These are phyloP conservation scores for Syncephalastrum contaminatum DNA, from an alignment of 371 early-diverging fungal genomes.

Conservation along the genomic window DNA sequence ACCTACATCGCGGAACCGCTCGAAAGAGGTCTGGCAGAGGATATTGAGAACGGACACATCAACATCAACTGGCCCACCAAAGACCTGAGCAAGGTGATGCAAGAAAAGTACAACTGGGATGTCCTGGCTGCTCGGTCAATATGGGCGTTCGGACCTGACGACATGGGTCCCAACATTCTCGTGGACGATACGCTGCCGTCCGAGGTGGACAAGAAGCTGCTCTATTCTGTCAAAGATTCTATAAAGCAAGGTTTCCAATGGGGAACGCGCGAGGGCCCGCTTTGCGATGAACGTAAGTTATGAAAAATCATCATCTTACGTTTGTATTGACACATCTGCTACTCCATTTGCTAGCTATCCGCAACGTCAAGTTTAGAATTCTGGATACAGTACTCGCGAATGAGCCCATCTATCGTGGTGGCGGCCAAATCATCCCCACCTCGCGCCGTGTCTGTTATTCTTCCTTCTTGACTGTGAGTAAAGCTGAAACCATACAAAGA, in stretches of 20 bases:
- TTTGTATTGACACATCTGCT: not conserved
- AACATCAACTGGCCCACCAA: slow-evolving; percentile 74
- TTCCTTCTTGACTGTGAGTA: slow-evolving; percentile 82
- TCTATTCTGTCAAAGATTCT: slow-evolving; percentile 79
- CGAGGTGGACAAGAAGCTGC: slow-evolving; percentile 82
- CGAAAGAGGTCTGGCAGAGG: slow-evolving; percentile 87
- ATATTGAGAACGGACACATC: slow-evolving; percentile 82
- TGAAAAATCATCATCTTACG: not conserved
- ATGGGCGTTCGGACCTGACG: slow-evolving; percentile 98
- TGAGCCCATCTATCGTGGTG: slow-evolving; percentile 89
- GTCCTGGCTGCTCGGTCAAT: slow-evolving; percentile 87
- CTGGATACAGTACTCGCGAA: slow-evolving; percentile 83
- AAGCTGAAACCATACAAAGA: not conserved
- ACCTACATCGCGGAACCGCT: slow-evolving; percentile 96
- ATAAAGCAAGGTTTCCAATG: slow-evolving; percentile 97
- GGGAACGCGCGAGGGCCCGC: slow-evolving; percentile 94
- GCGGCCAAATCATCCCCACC: slow-evolving; percentile 98
- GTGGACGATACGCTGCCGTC: slow-evolving; percentile 91
- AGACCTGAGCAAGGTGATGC: slow-evolving; percentile 76
- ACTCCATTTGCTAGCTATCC: slow-evolving; percentile 58
- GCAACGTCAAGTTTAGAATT: slow-evolving; percentile 92
- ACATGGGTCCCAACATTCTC: slow-evolving; percentile 90
- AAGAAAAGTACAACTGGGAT: slow-evolving; percentile 91
- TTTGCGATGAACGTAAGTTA: slow-evolving; percentile 91
- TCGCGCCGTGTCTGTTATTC: slow-evolving; percentile 97